Evolutionary conservation across 1,139 yeast species (phyloP).

Genomic region (Taphrina pruni): DNA sequence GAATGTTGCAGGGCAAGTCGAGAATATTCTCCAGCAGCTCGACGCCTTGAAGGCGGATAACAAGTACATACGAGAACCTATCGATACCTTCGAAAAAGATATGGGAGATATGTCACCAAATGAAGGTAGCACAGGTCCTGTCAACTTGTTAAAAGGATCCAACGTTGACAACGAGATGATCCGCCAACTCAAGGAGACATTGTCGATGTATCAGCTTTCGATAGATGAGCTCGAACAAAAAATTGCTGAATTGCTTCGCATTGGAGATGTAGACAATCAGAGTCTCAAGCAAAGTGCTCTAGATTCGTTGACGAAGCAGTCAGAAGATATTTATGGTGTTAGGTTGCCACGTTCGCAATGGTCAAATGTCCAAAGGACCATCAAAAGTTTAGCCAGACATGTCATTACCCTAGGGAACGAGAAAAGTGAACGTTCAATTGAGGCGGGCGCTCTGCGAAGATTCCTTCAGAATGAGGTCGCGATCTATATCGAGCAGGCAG

Average conservation of each 20-base stretch:
- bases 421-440: background rate
- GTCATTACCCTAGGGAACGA: background rate
- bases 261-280: background rate
- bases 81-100: background rate
- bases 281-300: background rate
- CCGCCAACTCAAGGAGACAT: background rate
- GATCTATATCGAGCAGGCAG: background rate
- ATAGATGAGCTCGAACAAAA: background rate
- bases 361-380: background rate
- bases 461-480: background rate
- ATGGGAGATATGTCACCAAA: background rate
- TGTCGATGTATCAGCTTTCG: background rate
- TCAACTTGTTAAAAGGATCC: background rate
- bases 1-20: background rate
- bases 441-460: background rate
- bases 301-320: background rate
- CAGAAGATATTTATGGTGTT: background rate
- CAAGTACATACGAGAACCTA: background rate
- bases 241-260: background rate
- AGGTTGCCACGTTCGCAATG: background rate
- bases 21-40: constrained; percentile 1
- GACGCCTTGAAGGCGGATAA: background rate
- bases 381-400: background rate
- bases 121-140: background rate
- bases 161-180: background rate